These are phyloP conservation scores for Arachis hypogaea DNA, from an alignment of 306 rosid species.

Conservation along the genomic window DNA sequence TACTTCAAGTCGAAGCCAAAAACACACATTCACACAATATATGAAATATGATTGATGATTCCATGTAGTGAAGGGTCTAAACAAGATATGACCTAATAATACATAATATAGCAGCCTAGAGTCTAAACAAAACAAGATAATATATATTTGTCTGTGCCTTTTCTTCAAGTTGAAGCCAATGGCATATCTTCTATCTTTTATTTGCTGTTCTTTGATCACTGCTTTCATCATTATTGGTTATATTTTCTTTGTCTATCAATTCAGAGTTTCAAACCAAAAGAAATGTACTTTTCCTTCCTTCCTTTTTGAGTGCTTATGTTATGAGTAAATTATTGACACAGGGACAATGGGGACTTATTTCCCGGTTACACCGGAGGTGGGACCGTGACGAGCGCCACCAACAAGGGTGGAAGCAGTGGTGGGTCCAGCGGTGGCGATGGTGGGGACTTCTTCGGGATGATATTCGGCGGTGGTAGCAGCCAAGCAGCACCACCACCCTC, in stretches of 20 bases:
- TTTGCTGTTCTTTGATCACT: not conserved
- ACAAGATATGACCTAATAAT: not conserved
- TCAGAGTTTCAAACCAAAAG: not conserved
- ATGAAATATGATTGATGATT: not conserved
- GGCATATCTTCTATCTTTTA: not conserved
- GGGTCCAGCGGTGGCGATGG: conserved; percentile 51
- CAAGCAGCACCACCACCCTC: conserved; percentile 50
- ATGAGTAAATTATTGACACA: conserved; percentile 43
- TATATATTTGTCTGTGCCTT: not conserved
- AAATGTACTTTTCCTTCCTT: conserved; percentile 22
- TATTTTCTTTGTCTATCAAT: conserved; percentile 5
- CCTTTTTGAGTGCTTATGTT: not conserved
- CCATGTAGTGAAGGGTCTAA: conserved; percentile 8
- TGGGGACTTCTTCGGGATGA: conserved; percentile 81
- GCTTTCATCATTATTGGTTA: conserved; percentile 14
- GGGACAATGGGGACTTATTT: conserved; percentile 62
- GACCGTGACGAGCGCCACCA: conserved; percentile 53
- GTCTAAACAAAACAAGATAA: not conserved
- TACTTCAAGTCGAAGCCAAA: not conserved
- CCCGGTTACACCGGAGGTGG: conserved; percentile 62
- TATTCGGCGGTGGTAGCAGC: conserved; percentile 61
- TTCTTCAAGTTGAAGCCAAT: conserved; percentile 38
- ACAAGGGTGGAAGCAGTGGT: conserved; percentile 47
- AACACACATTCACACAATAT: not conserved
- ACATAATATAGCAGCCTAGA: conserved; percentile 3